A percentile compares a stretch with the other conserved stretches of the same genome.
These are phyloP conservation scores for Malassezia pachydermatis DNA, from an alignment of 1,284 basidiomycete genomes.

Conservation along the genomic window DNA sequence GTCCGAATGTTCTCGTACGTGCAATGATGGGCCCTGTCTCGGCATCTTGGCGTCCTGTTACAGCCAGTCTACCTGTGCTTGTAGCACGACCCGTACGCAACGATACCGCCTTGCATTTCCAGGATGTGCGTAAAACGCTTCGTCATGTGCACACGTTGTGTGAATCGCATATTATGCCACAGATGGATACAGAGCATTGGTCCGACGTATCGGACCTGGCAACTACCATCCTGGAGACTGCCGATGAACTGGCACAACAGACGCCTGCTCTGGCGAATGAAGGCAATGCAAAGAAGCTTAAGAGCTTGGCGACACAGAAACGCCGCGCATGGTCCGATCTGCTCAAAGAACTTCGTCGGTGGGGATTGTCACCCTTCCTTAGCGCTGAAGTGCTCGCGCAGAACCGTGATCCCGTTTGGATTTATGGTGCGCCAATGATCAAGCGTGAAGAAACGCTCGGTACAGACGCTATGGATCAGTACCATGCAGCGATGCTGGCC, in stretches of 20 bases:
- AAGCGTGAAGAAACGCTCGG: slow-evolving; percentile 19
- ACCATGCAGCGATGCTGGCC: slow-evolving; percentile 63
- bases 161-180: slow-evolving; percentile 21
- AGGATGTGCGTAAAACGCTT: slow-evolving; percentile 18
- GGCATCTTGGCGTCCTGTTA: neutral
- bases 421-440: slow-evolving; percentile 52
- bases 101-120: slow-evolving; percentile 2
- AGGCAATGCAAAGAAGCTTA: slow-evolving; percentile 59
- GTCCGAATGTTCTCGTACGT: slow-evolving; percentile 19
- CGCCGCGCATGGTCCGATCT: slow-evolving; percentile 83
- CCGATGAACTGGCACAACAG: slow-evolving; percentile 54
- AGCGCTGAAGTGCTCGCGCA: slow-evolving; percentile 58
- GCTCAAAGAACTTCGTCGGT: slow-evolving; percentile 72
- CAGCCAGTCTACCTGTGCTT: neutral
- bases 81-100: neutral
- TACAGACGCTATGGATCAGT: slow-evolving; percentile 54
- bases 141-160: slow-evolving; percentile 23
- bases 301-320: slow-evolving; percentile 68
- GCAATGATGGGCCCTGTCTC: slow-evolving; percentile 13
- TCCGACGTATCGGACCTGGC: slow-evolving; percentile 53
- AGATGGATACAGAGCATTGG: slow-evolving; percentile 12
- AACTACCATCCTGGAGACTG: slow-evolving; percentile 63
- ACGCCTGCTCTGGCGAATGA: slow-evolving; percentile 37
- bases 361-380: slow-evolving; percentile 56
- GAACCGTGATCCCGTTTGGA: slow-evolving; percentile 62